Evolutionary conservation across 2,329 filamentous ascomycete species (phyloP).

Genomic region (Paraconiothyrium sp.): DNA sequence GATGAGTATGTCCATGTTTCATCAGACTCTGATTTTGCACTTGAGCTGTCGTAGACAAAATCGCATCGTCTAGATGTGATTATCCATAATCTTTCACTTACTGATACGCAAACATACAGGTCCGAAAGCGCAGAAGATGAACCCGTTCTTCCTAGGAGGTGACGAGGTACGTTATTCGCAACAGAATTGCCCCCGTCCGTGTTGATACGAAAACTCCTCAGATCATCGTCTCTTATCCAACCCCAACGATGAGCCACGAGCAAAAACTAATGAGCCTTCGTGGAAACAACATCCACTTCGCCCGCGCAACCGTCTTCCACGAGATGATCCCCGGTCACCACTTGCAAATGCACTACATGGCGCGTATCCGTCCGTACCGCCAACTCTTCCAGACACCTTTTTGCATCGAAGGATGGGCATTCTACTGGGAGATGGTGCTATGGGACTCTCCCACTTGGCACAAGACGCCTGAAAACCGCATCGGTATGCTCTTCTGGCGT

Average conservation of each 20-base stretch:
- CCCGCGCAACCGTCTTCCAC: slow-evolving; percentile 68
- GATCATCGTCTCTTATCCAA: slow-evolving; percentile 67
- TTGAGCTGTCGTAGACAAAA: no score
- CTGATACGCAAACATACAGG: neutral
- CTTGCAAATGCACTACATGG: slow-evolving; percentile 62
- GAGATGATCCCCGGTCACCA: slow-evolving; percentile 69
- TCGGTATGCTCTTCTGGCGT: slow-evolving; percentile 70
- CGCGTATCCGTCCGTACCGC: slow-evolving; percentile 61
- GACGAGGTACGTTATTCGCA: slow-evolving; percentile 22
- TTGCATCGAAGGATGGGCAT: slow-evolving; percentile 69
- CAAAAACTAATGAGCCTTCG: slow-evolving; percentile 69
- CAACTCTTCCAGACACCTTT: slow-evolving; percentile 66
- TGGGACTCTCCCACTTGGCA: slow-evolving; percentile 64
- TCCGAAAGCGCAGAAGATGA: slow-evolving; percentile 62
- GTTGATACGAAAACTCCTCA: slow-evolving; percentile 16
- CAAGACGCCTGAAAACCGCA: slow-evolving; percentile 60
- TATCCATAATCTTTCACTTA: neutral
- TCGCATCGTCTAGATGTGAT: no score
- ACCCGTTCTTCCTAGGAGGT: slow-evolving; percentile 69
- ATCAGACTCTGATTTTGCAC: neutral
- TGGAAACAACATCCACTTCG: slow-evolving; percentile 67
- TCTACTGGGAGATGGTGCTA: slow-evolving; percentile 70
- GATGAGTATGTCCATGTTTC: slow-evolving; percentile 53
- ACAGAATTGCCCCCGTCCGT: no score
- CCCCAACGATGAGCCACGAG: slow-evolving; percentile 61